Conservation (phyloP, 495 filamentous ascomycete genomes). For the Xylaria telfairii region DNA sequence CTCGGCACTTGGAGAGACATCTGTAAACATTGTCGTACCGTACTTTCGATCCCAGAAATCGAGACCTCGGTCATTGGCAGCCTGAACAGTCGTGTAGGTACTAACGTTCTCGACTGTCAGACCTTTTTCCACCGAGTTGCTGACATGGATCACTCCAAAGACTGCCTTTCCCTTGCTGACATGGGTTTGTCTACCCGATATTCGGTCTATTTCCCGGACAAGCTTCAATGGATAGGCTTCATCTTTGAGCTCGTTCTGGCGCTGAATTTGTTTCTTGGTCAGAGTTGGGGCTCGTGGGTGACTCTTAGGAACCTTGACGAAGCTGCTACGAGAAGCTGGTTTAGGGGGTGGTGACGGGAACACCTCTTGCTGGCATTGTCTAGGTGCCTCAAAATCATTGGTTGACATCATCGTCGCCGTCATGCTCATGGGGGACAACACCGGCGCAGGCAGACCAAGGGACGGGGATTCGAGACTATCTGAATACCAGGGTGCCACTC, state of each 20-base stretch:
- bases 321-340: neutral
- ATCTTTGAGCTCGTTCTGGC: neutral
- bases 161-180: neutral
- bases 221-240: conserved; percentile 18
- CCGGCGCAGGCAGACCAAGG: neutral
- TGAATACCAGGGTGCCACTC: neutral
- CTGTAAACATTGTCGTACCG: conserved; percentile 17
- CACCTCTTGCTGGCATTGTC: neutral
- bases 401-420: neutral
- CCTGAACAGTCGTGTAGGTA: conserved; percentile 12
- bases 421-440: neutral
- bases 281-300: neutral
- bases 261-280: neutral
- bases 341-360: neutral
- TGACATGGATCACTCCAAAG: conserved; percentile 11
- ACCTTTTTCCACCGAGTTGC: neutral
- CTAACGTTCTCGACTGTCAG: conserved; percentile 18
- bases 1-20: neutral
- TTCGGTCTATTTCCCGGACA: neutral
- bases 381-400: neutral
- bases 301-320: neutral
- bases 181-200: neutral
- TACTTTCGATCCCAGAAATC: conserved; percentile 20
- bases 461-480: neutral
- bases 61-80: conserved; percentile 13